phyloP scores from a whole-genome alignment of 768 basidiomycete species.

The Holtermannia corniformis region DNA sequence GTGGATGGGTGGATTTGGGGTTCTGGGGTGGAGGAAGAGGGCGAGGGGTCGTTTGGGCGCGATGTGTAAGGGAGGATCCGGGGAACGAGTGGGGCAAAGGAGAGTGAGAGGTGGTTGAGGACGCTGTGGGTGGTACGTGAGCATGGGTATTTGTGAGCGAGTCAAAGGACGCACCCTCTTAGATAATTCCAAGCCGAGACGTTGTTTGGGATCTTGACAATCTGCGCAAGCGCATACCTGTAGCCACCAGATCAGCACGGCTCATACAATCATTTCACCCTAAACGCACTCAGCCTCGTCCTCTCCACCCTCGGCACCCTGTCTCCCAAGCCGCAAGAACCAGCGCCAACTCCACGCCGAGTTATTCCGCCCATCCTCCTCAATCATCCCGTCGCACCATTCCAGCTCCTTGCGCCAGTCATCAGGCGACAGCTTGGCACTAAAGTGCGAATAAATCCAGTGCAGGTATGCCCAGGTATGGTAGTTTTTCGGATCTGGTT shows the following conservation, averaged over 20 bases:
- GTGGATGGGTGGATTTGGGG: slow-evolving; percentile 47
- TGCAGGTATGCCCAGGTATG: slow-evolving; percentile 98
- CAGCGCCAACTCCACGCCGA: slow-evolving; percentile 93
- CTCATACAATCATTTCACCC: background rate
- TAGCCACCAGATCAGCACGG: background rate
- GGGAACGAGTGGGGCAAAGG: slow-evolving; percentile 50
- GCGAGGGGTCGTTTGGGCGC: slow-evolving; percentile 4
- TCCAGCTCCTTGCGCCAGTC: slow-evolving; percentile 32
- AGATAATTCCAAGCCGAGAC: slow-evolving; percentile 96
- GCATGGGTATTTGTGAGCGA: too few species aligned
- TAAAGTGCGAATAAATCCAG: slow-evolving; percentile 79
- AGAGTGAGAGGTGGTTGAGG: slow-evolving; percentile 54
- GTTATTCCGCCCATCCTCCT: slow-evolving; percentile 80
- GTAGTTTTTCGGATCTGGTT: slow-evolving; percentile 86
- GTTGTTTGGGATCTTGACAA: slow-evolving; percentile 82
- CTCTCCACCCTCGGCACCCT: slow-evolving; percentile 50
- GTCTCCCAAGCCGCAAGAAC: slow-evolving; percentile 60
- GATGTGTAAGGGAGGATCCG: slow-evolving; percentile 61
- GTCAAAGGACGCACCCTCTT: slow-evolving; percentile 49
- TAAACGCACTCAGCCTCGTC: slow-evolving; percentile 40
- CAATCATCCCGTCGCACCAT: slow-evolving; percentile 41
- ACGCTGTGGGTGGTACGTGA: too few species aligned
- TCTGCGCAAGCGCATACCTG: slow-evolving; percentile 74
- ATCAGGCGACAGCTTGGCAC: slow-evolving; percentile 17
- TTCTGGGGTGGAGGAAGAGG: slow-evolving; percentile 1